Conservation (phyloP, 305 asterid genomes). For the Fraxinus baroniana region DNA sequence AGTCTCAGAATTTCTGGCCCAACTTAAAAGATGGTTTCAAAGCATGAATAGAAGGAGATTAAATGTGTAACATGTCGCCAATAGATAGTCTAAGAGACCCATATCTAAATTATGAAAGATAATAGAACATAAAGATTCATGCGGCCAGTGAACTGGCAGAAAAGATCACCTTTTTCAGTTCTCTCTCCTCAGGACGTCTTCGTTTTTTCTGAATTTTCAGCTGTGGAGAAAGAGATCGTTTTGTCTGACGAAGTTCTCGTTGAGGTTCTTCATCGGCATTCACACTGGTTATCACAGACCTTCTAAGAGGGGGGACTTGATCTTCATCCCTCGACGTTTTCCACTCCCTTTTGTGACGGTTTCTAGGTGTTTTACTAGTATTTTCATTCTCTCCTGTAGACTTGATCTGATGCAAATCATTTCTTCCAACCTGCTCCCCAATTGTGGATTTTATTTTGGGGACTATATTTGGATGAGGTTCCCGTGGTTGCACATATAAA, state of each 20-base stretch:
- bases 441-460: slow-evolving; percentile 29
- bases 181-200: slow-evolving; percentile 47
- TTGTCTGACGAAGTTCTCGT: slow-evolving; percentile 36
- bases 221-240: slow-evolving; percentile 42
- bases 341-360: slow-evolving; percentile 41
- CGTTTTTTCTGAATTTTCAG: slow-evolving; percentile 54
- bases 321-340: slow-evolving; percentile 46
- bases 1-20: neutral
- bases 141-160: neutral
- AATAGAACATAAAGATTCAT: neutral
- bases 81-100: neutral
- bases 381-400: slow-evolving; percentile 45
- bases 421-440: slow-evolving; percentile 37
- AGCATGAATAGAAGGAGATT: neutral
- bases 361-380: slow-evolving; percentile 31
- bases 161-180: slow-evolving; percentile 39
- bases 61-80: neutral
- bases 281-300: slow-evolving; percentile 31
- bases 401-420: slow-evolving; percentile 41
- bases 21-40: neutral
- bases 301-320: slow-evolving; percentile 39
- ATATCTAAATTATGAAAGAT: neutral
- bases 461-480: slow-evolving; percentile 37
- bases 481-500: slow-evolving; percentile 50
- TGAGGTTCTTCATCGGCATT: slow-evolving; percentile 40